A percentile compares a stretch with the other conserved stretches of the same genome.
phyloP scores from a whole-genome alignment of 1,284 basidiomycete genomes.

The Mrakiaceae sp. region DNA sequence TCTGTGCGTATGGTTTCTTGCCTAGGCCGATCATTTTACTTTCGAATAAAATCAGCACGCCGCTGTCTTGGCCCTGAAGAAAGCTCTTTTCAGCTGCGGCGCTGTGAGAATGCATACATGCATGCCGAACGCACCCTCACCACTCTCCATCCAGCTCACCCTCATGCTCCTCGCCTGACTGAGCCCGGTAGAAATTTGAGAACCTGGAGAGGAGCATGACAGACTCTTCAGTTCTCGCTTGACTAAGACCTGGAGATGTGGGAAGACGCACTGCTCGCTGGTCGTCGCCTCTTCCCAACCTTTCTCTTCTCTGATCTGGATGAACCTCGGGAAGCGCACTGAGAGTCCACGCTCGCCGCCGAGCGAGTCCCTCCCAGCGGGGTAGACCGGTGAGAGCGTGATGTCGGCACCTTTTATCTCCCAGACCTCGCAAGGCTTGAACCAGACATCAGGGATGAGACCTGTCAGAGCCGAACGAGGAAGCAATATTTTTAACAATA shows the following conservation, averaged over 20 bases:
- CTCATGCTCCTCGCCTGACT: too few species aligned
- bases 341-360: constrained; percentile 59
- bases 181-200: too few species aligned
- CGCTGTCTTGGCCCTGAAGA: too few species aligned
- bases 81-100: too few species aligned
- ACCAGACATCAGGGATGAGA: constrained; percentile 69
- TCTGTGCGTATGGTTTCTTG: too few species aligned
- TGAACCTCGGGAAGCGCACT: constrained; percentile 43
- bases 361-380: constrained; percentile 62
- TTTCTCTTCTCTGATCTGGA: constrained; percentile 44
- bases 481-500: constrained; percentile 16
- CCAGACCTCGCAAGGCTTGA: constrained; percentile 69
- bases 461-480: constrained; percentile 36
- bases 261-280: constrained; percentile 35
- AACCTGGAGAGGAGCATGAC: too few species aligned
- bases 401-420: constrained; percentile 84
- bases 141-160: too few species aligned
- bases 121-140: too few species aligned
- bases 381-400: constrained; percentile 77
- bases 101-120: too few species aligned
- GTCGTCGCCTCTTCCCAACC: constrained; percentile 42
- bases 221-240: too few species aligned
- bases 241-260: background rate
- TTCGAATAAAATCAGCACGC: too few species aligned
- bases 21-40: too few species aligned